Percentiles rank a stretch among this genome's conserved stretches.
Evolutionary conservation across 305 asterid genomes (phyloP).

Genomic region (Salvia sclarea): DNA sequence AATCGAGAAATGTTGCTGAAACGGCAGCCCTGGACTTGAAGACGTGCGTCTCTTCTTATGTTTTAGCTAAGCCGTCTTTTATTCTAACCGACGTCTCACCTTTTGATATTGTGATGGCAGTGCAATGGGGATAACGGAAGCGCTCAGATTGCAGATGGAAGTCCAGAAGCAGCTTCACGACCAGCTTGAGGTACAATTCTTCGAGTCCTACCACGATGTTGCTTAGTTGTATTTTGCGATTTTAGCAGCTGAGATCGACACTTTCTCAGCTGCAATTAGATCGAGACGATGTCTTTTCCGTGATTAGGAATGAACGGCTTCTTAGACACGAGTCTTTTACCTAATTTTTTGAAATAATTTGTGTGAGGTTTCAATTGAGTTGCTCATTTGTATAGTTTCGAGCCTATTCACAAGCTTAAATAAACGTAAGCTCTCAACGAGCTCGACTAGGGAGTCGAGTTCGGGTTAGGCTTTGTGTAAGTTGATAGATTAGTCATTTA

Average conservation of each 20-base stretch:
- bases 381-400: background rate
- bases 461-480: no score
- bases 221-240: background rate
- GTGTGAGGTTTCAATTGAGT: background rate
- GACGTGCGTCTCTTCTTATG: conserved; percentile 46
- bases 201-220: background rate
- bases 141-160: conserved; percentile 72
- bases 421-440: no score
- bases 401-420: background rate
- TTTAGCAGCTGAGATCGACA: background rate
- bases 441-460: no score
- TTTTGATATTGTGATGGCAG: conserved; percentile 37
- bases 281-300: background rate
- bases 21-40: conserved; percentile 57
- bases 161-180: conserved; percentile 80
- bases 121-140: conserved; percentile 62
- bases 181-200: conserved; percentile 66
- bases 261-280: background rate
- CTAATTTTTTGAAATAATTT: background rate
- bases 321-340: background rate
- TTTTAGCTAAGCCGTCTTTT: background rate
- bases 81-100: conserved; percentile 21
- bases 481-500: background rate
- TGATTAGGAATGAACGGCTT: background rate
- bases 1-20: conserved; percentile 47